These are phyloP conservation scores for Paramecium sexaurelia DNA, from an alignment of 73 alveolate species.

Conservation along the genomic window DNA sequence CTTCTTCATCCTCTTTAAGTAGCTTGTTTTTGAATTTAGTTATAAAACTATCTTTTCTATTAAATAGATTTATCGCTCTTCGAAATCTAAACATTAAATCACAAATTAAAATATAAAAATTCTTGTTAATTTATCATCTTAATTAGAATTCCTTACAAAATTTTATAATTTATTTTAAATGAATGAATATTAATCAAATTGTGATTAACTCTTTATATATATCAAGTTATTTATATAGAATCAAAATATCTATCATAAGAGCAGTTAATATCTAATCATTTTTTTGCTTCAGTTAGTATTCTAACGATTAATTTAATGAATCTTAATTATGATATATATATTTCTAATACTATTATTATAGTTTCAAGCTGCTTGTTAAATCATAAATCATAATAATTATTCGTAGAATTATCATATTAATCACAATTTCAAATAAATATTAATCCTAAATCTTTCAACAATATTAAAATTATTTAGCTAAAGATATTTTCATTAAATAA, in stretches of 20 bases:
- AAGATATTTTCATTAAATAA: not conserved
- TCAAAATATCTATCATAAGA: not conserved
- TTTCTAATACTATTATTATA: not conserved
- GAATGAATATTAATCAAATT: too few relatives aligned
- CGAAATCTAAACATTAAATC: not conserved
- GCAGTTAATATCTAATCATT: not conserved
- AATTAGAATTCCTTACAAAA: not conserved
- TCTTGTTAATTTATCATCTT: not conserved
- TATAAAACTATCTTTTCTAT: not conserved
- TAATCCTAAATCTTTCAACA: not conserved
- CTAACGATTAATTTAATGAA: not conserved
- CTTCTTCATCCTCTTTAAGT: constrained; percentile 27
- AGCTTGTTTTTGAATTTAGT: not conserved
- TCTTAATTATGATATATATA: not conserved
- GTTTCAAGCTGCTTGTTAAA: not conserved
- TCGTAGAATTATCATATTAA: not conserved
- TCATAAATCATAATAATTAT: not conserved
- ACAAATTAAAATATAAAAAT: not conserved
- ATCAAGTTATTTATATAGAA: not conserved
- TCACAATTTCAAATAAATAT: not conserved
- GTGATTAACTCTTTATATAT: too few relatives aligned
- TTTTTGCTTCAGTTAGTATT: not conserved
- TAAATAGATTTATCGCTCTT: not conserved
- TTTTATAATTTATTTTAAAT: not conserved
- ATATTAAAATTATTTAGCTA: not conserved